Percentiles rank a stretch among this genome's conserved stretches.
phyloP scores from a whole-genome alignment of 208 protist species.

The Strigomonas oncopelti region DNA sequence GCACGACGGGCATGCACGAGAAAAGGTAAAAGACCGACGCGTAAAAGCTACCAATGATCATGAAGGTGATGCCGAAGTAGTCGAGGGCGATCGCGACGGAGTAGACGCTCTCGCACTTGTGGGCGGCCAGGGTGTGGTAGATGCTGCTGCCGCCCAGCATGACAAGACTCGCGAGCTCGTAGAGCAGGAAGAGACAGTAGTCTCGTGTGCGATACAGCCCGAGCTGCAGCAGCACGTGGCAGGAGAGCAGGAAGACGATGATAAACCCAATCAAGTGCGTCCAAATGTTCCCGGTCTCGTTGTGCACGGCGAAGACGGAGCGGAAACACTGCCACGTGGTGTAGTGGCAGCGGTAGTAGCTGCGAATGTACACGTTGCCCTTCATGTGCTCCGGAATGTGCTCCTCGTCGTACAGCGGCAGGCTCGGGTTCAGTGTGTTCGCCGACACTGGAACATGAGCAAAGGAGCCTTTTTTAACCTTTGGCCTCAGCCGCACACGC shows the following conservation, averaged over 20 bases:
- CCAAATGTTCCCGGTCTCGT: conserved; percentile 70
- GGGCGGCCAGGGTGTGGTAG: conserved; percentile 42
- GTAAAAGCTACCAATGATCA: conserved; percentile 58
- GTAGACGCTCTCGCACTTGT: conserved; percentile 27
- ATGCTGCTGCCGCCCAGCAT: conserved; percentile 29
- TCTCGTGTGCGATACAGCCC: conserved; percentile 1
- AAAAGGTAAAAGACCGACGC: conserved; percentile 54
- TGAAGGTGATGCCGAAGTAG: conserved; percentile 52
- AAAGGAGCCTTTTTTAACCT: not conserved
- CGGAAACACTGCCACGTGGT: conserved; percentile 31
- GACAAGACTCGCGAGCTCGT: conserved; percentile 33
- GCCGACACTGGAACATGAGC: not conserved
- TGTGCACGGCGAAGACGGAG: conserved; percentile 43
- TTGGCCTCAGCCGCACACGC: not conserved
- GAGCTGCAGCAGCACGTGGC: conserved; percentile 21
- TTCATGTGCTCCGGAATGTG: conserved; percentile 20
- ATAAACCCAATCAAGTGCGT: conserved; percentile 49
- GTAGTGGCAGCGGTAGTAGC: conserved; percentile 40
- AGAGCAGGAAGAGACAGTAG: conserved; percentile 27
- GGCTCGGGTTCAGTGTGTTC: conserved; percentile 8
- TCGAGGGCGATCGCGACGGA: conserved; percentile 35
- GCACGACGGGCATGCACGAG: conserved; percentile 31
- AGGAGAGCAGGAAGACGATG: conserved; percentile 19
- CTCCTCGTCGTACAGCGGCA: conserved; percentile 25
- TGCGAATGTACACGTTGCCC: conserved; percentile 35